Conservation (phyloP, 345 rosid genomes). For the Populus simonii region DNA sequence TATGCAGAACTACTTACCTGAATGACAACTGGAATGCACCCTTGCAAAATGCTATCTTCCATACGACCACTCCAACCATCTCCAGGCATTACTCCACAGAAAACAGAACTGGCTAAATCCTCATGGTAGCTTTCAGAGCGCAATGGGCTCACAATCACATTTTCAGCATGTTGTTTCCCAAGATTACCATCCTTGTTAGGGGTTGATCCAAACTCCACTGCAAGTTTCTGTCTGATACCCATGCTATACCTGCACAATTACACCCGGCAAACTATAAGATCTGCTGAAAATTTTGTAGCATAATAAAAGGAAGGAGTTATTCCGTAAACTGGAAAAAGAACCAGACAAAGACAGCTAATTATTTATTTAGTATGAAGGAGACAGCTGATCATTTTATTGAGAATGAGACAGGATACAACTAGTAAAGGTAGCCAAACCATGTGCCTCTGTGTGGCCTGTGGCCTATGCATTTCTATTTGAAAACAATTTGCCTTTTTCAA, state of each 20-base stretch:
- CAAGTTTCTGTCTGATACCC: conserved; percentile 93
- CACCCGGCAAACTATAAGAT: background rate
- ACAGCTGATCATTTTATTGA: background rate
- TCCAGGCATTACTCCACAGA: conserved; percentile 95
- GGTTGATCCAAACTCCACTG: conserved; percentile 87
- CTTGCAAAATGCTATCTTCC: conserved; percentile 97
- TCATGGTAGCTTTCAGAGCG: conserved; percentile 65
- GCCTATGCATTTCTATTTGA: background rate
- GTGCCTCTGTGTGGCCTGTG: background rate
- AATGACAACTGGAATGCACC: conserved; percentile 92
- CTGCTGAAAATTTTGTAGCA: background rate
- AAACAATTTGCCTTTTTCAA: background rate
- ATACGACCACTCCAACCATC: conserved; percentile 99
- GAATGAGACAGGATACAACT: background rate
- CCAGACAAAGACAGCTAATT: background rate
- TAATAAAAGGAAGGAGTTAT: background rate
- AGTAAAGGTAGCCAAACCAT: background rate
- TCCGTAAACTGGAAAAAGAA: conserved; percentile 6
- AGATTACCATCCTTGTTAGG: conserved; percentile 89
- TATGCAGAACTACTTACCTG: conserved; percentile 51
- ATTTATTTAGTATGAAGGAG: no score
- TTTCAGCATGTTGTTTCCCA: conserved; percentile 78
- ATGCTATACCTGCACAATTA: conserved; percentile 76
- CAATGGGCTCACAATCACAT: conserved; percentile 65
- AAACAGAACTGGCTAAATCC: conserved; percentile 73